Conservation (phyloP, 176 grass and related monocot species). For the Tuctoria greenei region DNA sequence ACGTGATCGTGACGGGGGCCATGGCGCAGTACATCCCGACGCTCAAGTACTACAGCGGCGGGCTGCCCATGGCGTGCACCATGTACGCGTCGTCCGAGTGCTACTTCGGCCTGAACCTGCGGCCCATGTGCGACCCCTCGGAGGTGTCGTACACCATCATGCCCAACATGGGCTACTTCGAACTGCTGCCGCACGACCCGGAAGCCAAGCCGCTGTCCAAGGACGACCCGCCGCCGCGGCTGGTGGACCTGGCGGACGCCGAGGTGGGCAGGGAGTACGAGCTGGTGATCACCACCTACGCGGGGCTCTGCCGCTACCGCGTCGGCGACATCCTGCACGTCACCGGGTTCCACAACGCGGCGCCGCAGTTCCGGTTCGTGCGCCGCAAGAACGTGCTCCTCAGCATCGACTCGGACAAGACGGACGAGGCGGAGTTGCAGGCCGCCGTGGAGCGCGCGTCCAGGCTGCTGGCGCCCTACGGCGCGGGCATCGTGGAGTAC, state of each 20-base stretch:
- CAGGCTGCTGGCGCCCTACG: constrained; percentile 48
- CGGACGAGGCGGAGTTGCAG: constrained; percentile 88
- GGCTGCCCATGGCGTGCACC: constrained; percentile 88
- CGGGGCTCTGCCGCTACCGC: constrained; percentile 81
- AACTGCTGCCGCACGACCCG: constrained; percentile 69
- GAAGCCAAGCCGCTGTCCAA: background rate
- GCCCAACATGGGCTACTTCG: constrained; percentile 99
- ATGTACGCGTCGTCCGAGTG: constrained; percentile 99
- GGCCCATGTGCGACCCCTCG: constrained; percentile 76
- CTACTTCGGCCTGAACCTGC: constrained; percentile 96
- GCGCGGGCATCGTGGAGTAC: constrained; percentile 74
- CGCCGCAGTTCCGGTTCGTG: constrained; percentile 83
- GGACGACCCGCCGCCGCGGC: constrained; percentile 30
- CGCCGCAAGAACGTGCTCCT: constrained; percentile 88
- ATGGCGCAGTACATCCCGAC: constrained; percentile 99
- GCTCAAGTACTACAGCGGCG: constrained; percentile 81
- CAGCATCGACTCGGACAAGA: constrained; percentile 96
- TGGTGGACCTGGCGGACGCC: constrained; percentile 74
- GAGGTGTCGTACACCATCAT: constrained; percentile 98
- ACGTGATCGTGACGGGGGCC: constrained; percentile 96
- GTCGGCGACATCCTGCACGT: constrained; percentile 81
- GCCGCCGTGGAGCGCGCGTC: constrained; percentile 70
- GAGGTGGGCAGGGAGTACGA: constrained; percentile 80
- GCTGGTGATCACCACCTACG: constrained; percentile 92
- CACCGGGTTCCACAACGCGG: constrained; percentile 79